Evolutionary conservation across 2,329 filamentous ascomycete genomes (phyloP).

Genomic region (Aspergillus japonicus): DNA sequence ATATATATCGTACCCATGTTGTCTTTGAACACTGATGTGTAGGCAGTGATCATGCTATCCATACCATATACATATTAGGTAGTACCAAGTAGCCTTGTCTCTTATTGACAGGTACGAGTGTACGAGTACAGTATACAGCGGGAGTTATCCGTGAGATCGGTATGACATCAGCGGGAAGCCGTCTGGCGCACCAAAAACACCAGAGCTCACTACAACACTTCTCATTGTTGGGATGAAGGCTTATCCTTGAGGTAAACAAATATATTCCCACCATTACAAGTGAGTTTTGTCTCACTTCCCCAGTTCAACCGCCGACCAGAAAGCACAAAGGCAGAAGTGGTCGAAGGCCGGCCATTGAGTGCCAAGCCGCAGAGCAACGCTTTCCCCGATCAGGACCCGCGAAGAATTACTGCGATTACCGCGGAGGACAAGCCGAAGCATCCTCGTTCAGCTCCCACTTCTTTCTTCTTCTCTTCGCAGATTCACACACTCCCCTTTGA

Average conservation of each 20-base stretch:
- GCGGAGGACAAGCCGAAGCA: slow-evolving; percentile 14
- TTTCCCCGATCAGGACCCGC: slow-evolving; percentile 22
- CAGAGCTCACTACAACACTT: neutral
- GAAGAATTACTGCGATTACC: slow-evolving; percentile 21
- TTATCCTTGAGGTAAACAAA: too few relatives aligned
- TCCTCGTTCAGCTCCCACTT: slow-evolving; percentile 7
- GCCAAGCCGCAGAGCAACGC: slow-evolving; percentile 16
- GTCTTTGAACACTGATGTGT: too few relatives aligned
- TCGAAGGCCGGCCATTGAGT: neutral
- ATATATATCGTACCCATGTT: too few relatives aligned
- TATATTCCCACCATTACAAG: too few relatives aligned
- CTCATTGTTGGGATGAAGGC: too few relatives aligned
- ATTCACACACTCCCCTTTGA: slow-evolving; percentile 8
- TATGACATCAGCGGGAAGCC: slow-evolving; percentile 4
- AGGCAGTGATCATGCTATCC: too few relatives aligned
- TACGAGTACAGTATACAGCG: too few relatives aligned
- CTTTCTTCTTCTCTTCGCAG: slow-evolving; percentile 7
- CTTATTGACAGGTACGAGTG: too few relatives aligned
- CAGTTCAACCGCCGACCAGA: too few relatives aligned
- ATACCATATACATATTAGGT: neutral
- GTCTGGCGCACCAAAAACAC: neutral
- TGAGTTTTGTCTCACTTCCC: too few relatives aligned
- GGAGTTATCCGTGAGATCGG: neutral
- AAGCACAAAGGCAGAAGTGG: neutral
- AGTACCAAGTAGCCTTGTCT: too few relatives aligned